Percentiles rank a stretch among this genome's conserved stretches.
phyloP scores from a whole-genome alignment of 2,329 filamentous ascomycete species.

The Chaetomium sp. region DNA sequence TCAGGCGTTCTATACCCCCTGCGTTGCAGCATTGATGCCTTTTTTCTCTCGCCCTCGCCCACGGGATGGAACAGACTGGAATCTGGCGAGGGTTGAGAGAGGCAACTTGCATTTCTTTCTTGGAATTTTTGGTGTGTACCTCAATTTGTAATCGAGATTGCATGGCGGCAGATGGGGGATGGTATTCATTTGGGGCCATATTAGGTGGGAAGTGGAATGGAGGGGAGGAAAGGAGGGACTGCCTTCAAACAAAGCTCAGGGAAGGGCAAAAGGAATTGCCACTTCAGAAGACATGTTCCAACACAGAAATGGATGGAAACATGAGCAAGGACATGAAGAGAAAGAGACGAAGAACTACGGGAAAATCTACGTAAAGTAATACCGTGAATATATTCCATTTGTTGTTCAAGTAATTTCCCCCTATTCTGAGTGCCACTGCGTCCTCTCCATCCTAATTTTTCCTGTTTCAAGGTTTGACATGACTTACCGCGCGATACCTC shows the following conservation, averaged over 20 bases:
- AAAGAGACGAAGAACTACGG: no score
- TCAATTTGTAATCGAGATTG: slow-evolving; percentile 2
- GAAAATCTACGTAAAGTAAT: slow-evolving; percentile 1
- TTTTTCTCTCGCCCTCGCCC: neutral
- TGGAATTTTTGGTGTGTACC: neutral
- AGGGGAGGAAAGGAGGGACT: neutral
- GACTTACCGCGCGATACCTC: no score
- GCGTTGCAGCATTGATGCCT: slow-evolving; percentile 8
- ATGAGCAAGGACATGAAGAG: no score
- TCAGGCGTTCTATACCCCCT: slow-evolving; percentile 19
- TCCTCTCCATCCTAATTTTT: no score
- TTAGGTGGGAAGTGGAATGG: neutral
- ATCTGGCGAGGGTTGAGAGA: neutral
- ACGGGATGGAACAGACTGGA: slow-evolving; percentile 3
- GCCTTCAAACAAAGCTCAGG: neutral
- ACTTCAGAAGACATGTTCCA: neutral
- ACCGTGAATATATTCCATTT: slow-evolving; percentile 3
- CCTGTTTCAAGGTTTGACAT: no score
- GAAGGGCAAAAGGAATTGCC: neutral
- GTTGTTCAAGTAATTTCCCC: neutral
- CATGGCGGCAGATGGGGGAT: no score
- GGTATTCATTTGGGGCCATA: neutral
- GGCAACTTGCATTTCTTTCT: neutral
- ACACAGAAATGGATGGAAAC: neutral
- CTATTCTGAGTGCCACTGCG: no score